Percentiles rank a stretch among this genome's conserved stretches.
Evolutionary conservation across 2,329 filamentous ascomycete genomes (phyloP).

Genomic region (Teratosphaeria destructans): DNA sequence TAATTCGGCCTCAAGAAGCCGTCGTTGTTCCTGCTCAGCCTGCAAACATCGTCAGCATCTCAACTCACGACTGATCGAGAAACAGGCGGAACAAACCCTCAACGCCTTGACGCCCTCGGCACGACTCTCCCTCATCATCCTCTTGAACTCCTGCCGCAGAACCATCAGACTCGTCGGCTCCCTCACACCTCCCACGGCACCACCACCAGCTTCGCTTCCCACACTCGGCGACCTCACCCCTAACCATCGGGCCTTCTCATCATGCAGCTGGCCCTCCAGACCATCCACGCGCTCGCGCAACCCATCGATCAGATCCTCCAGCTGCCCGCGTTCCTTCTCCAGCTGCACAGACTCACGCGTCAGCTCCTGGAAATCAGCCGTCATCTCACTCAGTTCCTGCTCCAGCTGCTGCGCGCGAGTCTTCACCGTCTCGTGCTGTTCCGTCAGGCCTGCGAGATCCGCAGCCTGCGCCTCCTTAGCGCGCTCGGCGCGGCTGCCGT

Average conservation of each 20-base stretch:
- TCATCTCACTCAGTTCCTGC: slow-evolving; percentile 55
- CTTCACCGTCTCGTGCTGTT: slow-evolving; percentile 7
- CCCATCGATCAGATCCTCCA: slow-evolving; percentile 54
- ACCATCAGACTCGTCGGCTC: slow-evolving; percentile 59
- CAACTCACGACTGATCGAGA: background rate
- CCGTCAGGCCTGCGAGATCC: slow-evolving; percentile 34
- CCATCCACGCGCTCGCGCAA: slow-evolving; percentile 54
- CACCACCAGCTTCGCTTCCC: slow-evolving; percentile 5
- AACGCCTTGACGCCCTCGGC: slow-evolving; percentile 54
- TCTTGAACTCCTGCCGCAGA: slow-evolving; percentile 65
- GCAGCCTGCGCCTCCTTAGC: slow-evolving; percentile 57
- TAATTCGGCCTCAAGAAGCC: slow-evolving; percentile 54
- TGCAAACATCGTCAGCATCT: slow-evolving; percentile 28
- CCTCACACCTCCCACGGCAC: slow-evolving; percentile 14
- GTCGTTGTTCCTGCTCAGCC: slow-evolving; percentile 62
- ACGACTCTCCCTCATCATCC: slow-evolving; percentile 67
- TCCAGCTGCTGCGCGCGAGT: slow-evolving; percentile 41
- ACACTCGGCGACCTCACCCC: slow-evolving; percentile 44
- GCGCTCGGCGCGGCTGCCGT: slow-evolving; percentile 63
- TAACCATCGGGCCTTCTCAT: slow-evolving; percentile 58
- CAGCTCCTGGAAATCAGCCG: slow-evolving; percentile 59
- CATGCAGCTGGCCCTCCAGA: slow-evolving; percentile 53
- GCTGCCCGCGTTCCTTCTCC: slow-evolving; percentile 57
- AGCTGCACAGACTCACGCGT: slow-evolving; percentile 60
- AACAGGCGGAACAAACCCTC: slow-evolving; percentile 41